Base-by-base conservation (phyloP, 441 rosid species). In the Bruguiera hainesii region DNA sequence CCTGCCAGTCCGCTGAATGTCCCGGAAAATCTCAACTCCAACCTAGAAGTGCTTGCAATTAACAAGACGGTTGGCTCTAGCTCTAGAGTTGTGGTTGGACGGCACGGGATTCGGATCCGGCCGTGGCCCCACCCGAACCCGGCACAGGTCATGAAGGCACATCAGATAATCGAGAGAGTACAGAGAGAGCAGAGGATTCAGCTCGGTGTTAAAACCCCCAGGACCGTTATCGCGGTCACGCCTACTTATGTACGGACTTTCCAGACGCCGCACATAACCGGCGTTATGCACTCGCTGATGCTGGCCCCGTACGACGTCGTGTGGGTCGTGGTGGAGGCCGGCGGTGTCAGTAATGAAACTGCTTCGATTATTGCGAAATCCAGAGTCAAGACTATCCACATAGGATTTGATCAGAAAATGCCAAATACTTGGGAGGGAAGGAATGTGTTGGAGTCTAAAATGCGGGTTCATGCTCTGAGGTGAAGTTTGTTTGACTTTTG, bases 51-150 rank as follows among this genome's bases (percentile, higher is more conserved):
- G 9, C 75, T 82, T 23, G 52, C 37, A 0, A 2, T 35, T 15
- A 80, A 74, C 73, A 81, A 61, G 30, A 82, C 88, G 50, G 61
- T 72, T 51, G 67, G 77, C 65, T 31, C 33, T 31, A 31, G 33
- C 33, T 88, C 97, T 8, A 74, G 97, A 30, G 98, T 96, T 16
- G 87, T 90, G 7, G 99, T 92, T 0, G 99, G 99, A 13, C 85
- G 99, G 51, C 99, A 95, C 57, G 99, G 99, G 84, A 96, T 96
- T 87, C 90, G 97, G 86, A 92, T 96, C 88, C 95, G 99, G 57
- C 93, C 98, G 1, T 92, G 97, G 98, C 99, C 99, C 16, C 99
- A 93, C 56, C 99, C 99, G 52, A 77, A 90, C 72, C 94, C 96
- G 72, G 30, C 68, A 5, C 97, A 96, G 76, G 98, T 96, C 3